A percentile compares a stretch with the other conserved stretches of the same genome.
Conservation (phyloP, 441 rosid species). For the Erodium moschatum region DNA sequence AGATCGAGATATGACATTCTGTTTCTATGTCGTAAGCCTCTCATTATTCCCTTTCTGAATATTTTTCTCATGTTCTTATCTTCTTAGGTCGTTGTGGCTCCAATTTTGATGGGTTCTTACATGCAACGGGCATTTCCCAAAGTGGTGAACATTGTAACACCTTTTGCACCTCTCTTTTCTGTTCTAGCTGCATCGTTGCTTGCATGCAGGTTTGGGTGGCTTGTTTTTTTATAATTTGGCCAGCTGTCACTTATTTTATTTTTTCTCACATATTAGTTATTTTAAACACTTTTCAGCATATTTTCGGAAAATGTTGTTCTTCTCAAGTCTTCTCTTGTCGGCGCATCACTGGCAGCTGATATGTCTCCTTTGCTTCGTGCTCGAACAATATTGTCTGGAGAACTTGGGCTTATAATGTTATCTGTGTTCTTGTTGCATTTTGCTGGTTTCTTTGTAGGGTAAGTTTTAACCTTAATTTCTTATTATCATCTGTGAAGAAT, state of each 20-base stretch:
- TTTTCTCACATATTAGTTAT: not conserved
- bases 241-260: not conserved
- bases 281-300: conserved; percentile 28
- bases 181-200: conserved; percentile 47
- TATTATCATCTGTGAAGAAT: not conserved
- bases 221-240: conserved; percentile 14
- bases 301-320: conserved; percentile 49
- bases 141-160: conserved; percentile 36
- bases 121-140: conserved; percentile 43
- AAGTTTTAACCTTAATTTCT: conserved; percentile 18
- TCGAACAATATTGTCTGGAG: conserved; percentile 37
- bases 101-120: conserved; percentile 43
- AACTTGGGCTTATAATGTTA: conserved; percentile 35
- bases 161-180: conserved; percentile 52
- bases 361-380: conserved; percentile 25
- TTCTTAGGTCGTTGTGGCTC: conserved; percentile 45
- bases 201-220: conserved; percentile 48
- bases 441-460: conserved; percentile 56
- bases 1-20: too few species aligned
- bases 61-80: not conserved
- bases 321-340: conserved; percentile 37
- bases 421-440: conserved; percentile 46
- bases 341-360: conserved; percentile 29
- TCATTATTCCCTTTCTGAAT: too few species aligned
- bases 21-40: too few species aligned